Evolutionary conservation across 176 grass and related monocot genomes (phyloP).

Genomic region (Bothriochloa decipiens): DNA sequence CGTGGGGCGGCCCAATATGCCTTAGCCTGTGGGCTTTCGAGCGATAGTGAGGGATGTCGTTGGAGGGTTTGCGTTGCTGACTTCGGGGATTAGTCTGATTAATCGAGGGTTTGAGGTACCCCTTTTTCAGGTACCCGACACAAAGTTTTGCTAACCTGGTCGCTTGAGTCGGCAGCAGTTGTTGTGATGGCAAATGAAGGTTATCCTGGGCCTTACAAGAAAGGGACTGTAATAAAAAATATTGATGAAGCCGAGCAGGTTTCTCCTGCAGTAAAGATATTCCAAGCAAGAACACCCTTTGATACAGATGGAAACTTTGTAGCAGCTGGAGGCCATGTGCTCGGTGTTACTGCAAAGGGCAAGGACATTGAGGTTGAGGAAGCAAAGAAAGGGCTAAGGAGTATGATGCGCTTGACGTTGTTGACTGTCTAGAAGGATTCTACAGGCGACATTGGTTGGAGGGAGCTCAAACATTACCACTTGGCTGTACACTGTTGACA

Average conservation of each 20-base stretch:
- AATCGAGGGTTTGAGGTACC: no score
- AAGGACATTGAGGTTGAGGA: constrained; percentile 74
- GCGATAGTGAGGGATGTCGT: no score
- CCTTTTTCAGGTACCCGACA: no score
- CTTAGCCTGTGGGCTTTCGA: no score
- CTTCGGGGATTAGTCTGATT: no score
- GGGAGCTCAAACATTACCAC: constrained; percentile 48
- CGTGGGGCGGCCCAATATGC: no score
- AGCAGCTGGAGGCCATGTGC: constrained; percentile 59
- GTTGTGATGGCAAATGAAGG: constrained; percentile 82
- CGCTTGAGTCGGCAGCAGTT: constrained; percentile 57
- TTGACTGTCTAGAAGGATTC: constrained; percentile 85
- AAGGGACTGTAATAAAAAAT: constrained; percentile 67
- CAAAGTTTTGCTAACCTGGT: constrained; percentile 74
- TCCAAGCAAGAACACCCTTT: constrained; percentile 69
- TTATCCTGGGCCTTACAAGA: constrained; percentile 82
- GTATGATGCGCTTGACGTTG: constrained; percentile 59
- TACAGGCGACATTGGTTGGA: constrained; percentile 88
- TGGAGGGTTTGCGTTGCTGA: no score
- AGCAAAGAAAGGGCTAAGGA: constrained; percentile 61
- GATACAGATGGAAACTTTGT: constrained; percentile 68
- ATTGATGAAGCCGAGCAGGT: constrained; percentile 65
- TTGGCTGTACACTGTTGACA: constrained; percentile 29
- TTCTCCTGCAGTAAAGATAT: constrained; percentile 73
- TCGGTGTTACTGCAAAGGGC: constrained; percentile 73